Conservation (phyloP, 1,284 basidiomycete species). For the Sutorius eximius region DNA sequence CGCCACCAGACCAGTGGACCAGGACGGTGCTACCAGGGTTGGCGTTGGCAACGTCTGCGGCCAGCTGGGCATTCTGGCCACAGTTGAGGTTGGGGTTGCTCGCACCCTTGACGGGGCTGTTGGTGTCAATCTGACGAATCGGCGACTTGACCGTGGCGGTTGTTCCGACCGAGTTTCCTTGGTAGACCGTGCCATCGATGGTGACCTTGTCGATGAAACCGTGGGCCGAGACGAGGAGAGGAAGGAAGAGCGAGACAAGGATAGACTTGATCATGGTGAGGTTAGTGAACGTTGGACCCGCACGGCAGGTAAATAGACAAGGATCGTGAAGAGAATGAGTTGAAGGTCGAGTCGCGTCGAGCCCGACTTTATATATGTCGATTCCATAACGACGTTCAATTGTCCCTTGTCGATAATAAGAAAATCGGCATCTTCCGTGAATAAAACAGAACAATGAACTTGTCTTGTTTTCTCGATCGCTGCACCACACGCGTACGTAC, state of each 20-base stretch:
- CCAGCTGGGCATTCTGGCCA: conserved; percentile 39
- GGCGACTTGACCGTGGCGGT: conserved; percentile 20
- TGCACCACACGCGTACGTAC: no score
- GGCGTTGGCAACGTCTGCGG: conserved; percentile 37
- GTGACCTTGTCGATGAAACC: conserved; percentile 31
- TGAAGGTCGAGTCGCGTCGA: no score
- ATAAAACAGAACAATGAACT: no score
- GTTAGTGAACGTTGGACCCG: conserved; percentile 8
- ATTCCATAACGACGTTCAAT: no score
- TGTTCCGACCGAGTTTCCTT: conserved; percentile 33
- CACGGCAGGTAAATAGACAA: conserved; percentile 19
- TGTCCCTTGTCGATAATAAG: no score
- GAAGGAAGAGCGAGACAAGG: conserved; percentile 24
- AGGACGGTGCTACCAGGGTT: conserved; percentile 41
- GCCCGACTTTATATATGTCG: no score
- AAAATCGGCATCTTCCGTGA: no score
- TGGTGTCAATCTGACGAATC: conserved; percentile 36
- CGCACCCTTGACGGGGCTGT: conserved; percentile 43
- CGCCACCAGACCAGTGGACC: conserved; percentile 34
- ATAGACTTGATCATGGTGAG: conserved; percentile 15
- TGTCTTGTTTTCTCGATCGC: no score
- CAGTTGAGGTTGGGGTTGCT: conserved; percentile 41
- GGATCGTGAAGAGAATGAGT: background rate
- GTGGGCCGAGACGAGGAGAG: conserved; percentile 32
- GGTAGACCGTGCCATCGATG: conserved; percentile 36